Evolutionary conservation across 208 protist species (phyloP).

Genomic region (Dictyostelium gargantuum): DNA sequence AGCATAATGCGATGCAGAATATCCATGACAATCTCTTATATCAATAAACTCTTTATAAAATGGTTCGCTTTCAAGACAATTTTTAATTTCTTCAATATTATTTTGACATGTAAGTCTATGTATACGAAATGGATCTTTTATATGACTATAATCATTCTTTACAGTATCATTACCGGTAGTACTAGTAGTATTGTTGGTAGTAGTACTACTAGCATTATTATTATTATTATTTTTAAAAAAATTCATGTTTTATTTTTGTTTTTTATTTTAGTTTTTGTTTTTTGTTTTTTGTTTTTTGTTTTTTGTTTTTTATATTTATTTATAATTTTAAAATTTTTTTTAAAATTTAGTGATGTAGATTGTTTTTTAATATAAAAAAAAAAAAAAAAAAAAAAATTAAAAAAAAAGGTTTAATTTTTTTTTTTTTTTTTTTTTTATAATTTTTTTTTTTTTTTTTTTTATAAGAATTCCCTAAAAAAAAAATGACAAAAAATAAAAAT

Average conservation of each 20-base stretch:
- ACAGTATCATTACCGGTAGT: no score
- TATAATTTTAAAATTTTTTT: neutral
- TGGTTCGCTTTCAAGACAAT: neutral
- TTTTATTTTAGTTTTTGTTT: neutral
- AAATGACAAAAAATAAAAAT: neutral
- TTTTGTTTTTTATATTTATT: no score
- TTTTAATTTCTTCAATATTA: constrained; percentile 10
- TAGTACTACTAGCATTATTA: neutral
- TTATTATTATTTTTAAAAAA: neutral
- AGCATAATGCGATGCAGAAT: constrained; percentile 34
- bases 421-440: neutral
- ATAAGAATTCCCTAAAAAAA: neutral
- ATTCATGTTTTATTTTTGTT: neutral
- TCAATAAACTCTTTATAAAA: constrained; percentile 34
- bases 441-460: neutral
- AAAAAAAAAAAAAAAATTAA: neutral
- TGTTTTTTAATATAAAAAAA: neutral
- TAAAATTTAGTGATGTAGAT: neutral
- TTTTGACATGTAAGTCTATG: neutral
- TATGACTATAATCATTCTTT: neutral
- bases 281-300: neutral
- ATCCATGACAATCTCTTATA: constrained; percentile 18
- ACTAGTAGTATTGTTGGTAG: neutral
- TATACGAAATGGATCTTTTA: constrained; percentile 32
- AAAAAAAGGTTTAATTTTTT: neutral